A percentile compares a stretch with the other conserved stretches of the same genome.
Evolutionary conservation across 495 filamentous ascomycete species (phyloP).

Genomic region (Annulohypoxylon maeteangense): DNA sequence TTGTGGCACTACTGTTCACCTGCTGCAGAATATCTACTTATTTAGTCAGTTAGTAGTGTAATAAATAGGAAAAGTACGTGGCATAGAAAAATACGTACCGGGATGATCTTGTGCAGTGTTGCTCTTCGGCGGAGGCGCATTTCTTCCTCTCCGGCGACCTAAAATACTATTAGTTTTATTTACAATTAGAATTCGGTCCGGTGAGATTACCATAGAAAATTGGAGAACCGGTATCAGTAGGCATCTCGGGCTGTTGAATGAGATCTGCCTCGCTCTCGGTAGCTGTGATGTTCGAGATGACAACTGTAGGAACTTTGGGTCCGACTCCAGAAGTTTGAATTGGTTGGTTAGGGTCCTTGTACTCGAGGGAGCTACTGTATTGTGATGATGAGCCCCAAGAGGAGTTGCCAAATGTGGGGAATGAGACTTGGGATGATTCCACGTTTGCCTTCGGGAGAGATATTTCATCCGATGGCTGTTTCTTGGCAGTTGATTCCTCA

Average conservation of each 20-base stretch:
- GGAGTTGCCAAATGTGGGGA: constrained; percentile 12
- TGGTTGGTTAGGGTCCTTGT: not conserved
- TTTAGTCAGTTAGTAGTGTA: not conserved
- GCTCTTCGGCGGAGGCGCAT: not conserved
- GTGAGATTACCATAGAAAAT: constrained; percentile 5
- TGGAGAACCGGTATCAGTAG: constrained; percentile 8
- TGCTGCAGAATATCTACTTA: not conserved
- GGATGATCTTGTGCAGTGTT: not conserved
- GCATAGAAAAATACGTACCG: not conserved
- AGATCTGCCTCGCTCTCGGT: not conserved
- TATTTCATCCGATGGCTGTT: not conserved
- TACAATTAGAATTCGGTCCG: not conserved
- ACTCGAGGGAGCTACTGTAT: not conserved
- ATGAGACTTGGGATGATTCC: not conserved
- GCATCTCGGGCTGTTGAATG: not conserved
- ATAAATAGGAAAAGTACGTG: not conserved
- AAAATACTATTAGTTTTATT: not conserved
- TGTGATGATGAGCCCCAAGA: constrained; percentile 5
- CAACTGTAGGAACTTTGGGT: not conserved
- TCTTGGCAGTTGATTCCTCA: not conserved
- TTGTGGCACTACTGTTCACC: not conserved
- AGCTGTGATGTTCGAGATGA: not conserved
- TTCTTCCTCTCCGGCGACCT: constrained; percentile 5
- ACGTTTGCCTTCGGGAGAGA: not conserved
- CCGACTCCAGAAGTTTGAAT: not conserved